A percentile compares a stretch with the other conserved stretches of the same genome.
These are phyloP conservation scores for Furcasterigmium furcatum DNA, from an alignment of 2,329 filamentous ascomycete species.

Conservation along the genomic window DNA sequence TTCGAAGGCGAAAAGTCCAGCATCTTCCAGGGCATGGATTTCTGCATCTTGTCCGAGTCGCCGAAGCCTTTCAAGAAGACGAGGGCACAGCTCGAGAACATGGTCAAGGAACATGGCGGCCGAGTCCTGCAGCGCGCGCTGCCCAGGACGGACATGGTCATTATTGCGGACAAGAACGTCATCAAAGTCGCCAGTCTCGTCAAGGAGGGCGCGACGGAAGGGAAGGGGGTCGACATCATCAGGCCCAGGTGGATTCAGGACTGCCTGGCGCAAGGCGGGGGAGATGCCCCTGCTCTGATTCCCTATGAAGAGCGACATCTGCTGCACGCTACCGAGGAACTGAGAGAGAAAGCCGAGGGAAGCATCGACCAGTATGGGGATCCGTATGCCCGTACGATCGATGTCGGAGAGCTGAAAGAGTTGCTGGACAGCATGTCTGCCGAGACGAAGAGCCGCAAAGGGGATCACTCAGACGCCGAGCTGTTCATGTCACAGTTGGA, in stretches of 20 bases:
- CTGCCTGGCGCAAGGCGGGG: constrained; percentile 60
- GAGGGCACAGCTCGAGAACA: constrained; percentile 74
- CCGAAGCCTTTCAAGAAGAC: constrained; percentile 65
- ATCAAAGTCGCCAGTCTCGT: constrained; percentile 83
- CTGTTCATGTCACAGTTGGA: constrained; percentile 53
- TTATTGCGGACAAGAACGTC: constrained; percentile 75
- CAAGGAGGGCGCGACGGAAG: constrained; percentile 70
- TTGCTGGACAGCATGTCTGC: constrained; percentile 44
- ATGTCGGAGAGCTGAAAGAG: constrained; percentile 56
- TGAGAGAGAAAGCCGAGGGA: constrained; percentile 48
- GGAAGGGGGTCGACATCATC: constrained; percentile 64
- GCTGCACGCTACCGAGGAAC: constrained; percentile 61
- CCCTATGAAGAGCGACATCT: constrained; percentile 63
- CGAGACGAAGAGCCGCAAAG: constrained; percentile 32
- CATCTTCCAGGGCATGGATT: constrained; percentile 73
- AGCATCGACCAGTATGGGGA: constrained; percentile 79
- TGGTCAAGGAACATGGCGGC: constrained; percentile 83
- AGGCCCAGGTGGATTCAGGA: constrained; percentile 81
- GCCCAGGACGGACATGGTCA: constrained; percentile 58
- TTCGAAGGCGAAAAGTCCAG: constrained; percentile 57
- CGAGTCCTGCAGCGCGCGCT: constrained; percentile 71
- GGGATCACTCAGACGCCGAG: constrained; percentile 32
- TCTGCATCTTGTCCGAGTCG: constrained; percentile 81
- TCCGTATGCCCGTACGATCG: constrained; percentile 73
- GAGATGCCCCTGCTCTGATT: constrained; percentile 56